Percentiles rank a stretch among this genome's conserved stretches.
phyloP scores from a whole-genome alignment of 352 stramenopile genomes.

The Phytophthora megakarya region DNA sequence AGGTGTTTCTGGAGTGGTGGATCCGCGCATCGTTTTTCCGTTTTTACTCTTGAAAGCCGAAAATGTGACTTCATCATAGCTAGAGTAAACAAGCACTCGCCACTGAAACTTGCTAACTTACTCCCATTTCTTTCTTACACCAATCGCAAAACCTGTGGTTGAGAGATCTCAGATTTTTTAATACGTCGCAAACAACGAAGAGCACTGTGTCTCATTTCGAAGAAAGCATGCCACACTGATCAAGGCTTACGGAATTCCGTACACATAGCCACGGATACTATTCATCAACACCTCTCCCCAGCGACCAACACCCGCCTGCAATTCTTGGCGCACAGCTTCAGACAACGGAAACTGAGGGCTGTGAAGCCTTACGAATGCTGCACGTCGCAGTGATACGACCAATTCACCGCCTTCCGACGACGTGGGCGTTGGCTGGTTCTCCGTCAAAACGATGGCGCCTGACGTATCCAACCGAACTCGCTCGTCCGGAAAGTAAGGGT shows the following conservation, averaged over 20 bases:
- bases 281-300: conserved; percentile 42
- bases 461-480: conserved; percentile 26
- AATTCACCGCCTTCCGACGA: conserved; percentile 1
- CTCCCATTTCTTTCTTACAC: too few species aligned
- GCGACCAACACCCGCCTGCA: conserved; percentile 29
- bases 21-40: too few species aligned
- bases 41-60: too few species aligned
- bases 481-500: conserved; percentile 23
- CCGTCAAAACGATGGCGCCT: conserved; percentile 24
- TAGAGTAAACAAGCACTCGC: too few species aligned
- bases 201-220: background rate
- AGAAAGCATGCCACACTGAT: background rate
- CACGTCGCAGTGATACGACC: conserved; percentile 37
- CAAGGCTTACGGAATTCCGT: conserved; percentile 10
- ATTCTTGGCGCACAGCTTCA: conserved; percentile 10
- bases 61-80: too few species aligned
- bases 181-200: background rate
- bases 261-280: conserved; percentile 36
- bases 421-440: background rate
- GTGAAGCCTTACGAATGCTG: conserved; percentile 31
- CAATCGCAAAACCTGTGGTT: too few species aligned
- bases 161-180: too few species aligned
- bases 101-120: too few species aligned
- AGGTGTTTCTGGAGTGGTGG: too few species aligned
- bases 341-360: conserved; percentile 27